These are phyloP conservation scores for Hypoxylon sp. DNA, from an alignment of 2,329 filamentous ascomycete species.

Conservation along the genomic window DNA sequence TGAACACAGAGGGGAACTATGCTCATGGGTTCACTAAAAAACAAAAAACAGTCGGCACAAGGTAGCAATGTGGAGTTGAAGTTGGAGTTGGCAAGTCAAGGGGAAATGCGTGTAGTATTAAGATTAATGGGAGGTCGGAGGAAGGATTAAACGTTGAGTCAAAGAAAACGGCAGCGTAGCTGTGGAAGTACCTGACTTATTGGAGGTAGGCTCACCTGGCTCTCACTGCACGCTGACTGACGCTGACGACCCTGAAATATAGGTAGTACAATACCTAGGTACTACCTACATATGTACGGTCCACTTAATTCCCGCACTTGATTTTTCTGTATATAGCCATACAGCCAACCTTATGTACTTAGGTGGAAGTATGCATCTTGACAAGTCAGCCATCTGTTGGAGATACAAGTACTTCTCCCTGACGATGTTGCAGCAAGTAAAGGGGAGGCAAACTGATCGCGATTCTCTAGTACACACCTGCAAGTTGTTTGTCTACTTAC, in stretches of 20 bases:
- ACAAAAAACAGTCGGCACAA: constrained; percentile 11
- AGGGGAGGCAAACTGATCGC: background rate
- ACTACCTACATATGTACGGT: no score
- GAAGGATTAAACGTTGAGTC: background rate
- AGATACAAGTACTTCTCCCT: background rate
- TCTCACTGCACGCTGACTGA: background rate
- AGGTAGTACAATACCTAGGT: no score
- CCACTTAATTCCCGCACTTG: background rate
- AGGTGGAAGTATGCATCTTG: background rate
- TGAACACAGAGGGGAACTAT: constrained; percentile 23
- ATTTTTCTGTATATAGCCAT: background rate
- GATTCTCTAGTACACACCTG: no score
- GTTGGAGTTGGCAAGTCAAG: background rate
- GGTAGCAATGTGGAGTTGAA: constrained; percentile 2
- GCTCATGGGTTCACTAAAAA: constrained; percentile 19
- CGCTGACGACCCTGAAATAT: background rate
- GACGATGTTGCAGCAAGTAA: background rate
- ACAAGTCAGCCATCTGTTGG: background rate
- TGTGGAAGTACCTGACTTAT: background rate
- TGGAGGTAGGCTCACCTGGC: constrained; percentile 1
- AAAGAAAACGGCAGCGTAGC: background rate
- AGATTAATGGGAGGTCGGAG: background rate
- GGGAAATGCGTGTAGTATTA: background rate
- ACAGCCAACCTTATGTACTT: background rate
- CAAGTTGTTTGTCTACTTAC: no score